Evolutionary conservation across 805 yeast genomes (phyloP).

Genomic region (Metahyphopichia silvanorum): DNA sequence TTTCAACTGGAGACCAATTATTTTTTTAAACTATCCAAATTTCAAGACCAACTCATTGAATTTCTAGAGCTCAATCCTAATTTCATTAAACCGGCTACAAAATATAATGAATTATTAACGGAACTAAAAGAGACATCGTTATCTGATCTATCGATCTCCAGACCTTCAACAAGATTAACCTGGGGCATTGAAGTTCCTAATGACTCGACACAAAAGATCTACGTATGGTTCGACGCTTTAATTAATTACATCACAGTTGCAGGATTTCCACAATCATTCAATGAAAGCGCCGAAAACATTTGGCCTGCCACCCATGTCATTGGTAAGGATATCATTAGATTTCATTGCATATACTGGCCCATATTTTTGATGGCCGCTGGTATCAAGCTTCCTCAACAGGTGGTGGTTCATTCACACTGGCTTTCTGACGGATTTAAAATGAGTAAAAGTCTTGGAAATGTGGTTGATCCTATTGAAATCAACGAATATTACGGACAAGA

Average conservation of each 20-base stretch:
- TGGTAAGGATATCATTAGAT: conserved; percentile 87
- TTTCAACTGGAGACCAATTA: conserved; percentile 82
- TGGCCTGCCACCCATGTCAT: conserved; percentile 82
- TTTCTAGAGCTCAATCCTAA: conserved; percentile 46
- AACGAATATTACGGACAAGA: conserved; percentile 66
- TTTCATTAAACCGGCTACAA: conserved; percentile 65
- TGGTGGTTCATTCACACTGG: conserved; percentile 95
- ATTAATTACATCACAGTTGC: conserved; percentile 76
- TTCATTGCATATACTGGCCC: conserved; percentile 95
- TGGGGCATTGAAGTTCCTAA: conserved; percentile 94
- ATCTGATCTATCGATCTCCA: conserved; percentile 77
- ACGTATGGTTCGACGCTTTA: conserved; percentile 97
- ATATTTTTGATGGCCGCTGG: conserved; percentile 82
- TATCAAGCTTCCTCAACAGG: conserved; percentile 62
- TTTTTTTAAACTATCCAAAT: conserved; percentile 70
- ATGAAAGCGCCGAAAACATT: conserved; percentile 14
- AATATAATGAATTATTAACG: conserved; percentile 49
- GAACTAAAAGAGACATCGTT: conserved; percentile 52
- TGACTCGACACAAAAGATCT: conserved; percentile 73
- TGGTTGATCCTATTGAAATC: conserved; percentile 81
- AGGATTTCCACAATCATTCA: conserved; percentile 41
- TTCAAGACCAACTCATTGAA: conserved; percentile 52
- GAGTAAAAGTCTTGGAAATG: conserved; percentile 92
- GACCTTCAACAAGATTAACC: conserved; percentile 70
- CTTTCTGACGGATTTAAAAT: conserved; percentile 82